Evolutionary conservation across 2,329 filamentous ascomycete species (phyloP).

Genomic region (Ophiostoma fasciatum): DNA sequence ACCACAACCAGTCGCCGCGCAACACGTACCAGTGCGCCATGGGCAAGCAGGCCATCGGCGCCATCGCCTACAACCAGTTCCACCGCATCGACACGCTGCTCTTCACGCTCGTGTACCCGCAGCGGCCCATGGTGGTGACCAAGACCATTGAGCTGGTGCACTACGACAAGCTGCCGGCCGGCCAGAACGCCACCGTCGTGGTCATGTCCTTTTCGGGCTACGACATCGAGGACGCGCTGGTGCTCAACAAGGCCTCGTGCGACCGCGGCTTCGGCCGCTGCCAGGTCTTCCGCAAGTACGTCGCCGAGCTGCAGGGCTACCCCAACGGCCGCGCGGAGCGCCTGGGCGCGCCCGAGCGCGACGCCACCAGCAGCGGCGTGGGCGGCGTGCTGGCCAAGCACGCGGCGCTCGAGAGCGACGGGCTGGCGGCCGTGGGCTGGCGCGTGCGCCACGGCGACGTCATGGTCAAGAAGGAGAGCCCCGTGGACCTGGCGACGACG

Average conservation of each 20-base stretch:
- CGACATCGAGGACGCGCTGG: conserved; percentile 96
- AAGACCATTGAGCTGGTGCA: conserved; percentile 93
- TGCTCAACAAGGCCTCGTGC: conserved; percentile 89
- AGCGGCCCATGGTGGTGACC: conserved; percentile 93
- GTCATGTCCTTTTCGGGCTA: conserved; percentile 99
- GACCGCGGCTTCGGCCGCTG: conserved; percentile 93
- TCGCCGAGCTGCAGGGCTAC: conserved; percentile 75
- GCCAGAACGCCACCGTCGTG: conserved; percentile 92
- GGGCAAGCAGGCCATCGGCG: conserved; percentile 99
- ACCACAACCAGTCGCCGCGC: conserved; percentile 96
- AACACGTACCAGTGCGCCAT: conserved; percentile 99
- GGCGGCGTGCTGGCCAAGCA: conserved; percentile 52
- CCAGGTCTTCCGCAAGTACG: conserved; percentile 94
- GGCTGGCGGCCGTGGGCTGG: conserved; percentile 74
- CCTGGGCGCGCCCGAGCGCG: conserved; percentile 46
- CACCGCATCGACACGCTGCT: conserved; percentile 90
- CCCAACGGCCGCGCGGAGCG: conserved; percentile 60
- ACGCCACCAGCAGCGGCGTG: too few species aligned
- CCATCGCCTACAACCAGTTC: conserved; percentile 97
- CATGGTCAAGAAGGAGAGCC: conserved; percentile 81
- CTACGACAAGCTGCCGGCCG: conserved; percentile 92
- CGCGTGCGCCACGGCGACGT: conserved; percentile 65
- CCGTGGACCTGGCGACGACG: conserved; percentile 60
- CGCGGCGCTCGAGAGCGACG: conserved; percentile 65
- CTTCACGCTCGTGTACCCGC: conserved; percentile 94